A percentile compares a stretch with the other conserved stretches of the same genome.
These are phyloP conservation scores for Arthrinium puccinioides DNA, from an alignment of 2,329 filamentous ascomycete genomes.

Conservation along the genomic window DNA sequence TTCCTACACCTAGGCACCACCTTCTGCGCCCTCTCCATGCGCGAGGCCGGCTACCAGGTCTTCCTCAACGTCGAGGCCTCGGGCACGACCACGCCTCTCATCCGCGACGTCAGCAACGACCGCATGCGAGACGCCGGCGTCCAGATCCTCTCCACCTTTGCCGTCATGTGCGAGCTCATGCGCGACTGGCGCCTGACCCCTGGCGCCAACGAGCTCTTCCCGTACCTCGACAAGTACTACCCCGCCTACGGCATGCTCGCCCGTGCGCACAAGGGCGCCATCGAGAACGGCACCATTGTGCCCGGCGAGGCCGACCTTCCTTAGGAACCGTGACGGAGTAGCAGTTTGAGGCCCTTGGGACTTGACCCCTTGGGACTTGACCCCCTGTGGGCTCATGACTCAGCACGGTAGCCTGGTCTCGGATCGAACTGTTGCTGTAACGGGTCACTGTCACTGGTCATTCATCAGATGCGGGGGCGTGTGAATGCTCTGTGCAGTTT, in stretches of 20 bases:
- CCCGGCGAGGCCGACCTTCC: conserved; percentile 40
- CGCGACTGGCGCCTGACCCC: conserved; percentile 56
- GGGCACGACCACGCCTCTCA: conserved; percentile 55
- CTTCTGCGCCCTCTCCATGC: conserved; percentile 66
- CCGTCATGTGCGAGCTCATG: conserved; percentile 62
- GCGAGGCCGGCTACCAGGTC: conserved; percentile 64
- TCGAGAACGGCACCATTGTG: conserved; percentile 50
- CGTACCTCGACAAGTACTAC: conserved; percentile 57
- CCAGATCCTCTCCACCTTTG: conserved; percentile 54
- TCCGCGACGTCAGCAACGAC: conserved; percentile 57
- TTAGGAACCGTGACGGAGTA: no score
- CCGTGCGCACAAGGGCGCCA: conserved; percentile 51
- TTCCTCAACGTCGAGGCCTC: conserved; percentile 67
- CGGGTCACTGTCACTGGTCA: no score
- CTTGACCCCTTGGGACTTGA: no score
- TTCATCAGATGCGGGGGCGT: no score
- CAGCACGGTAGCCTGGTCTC: no score
- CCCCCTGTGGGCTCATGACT: no score
- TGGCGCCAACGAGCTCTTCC: conserved; percentile 49
- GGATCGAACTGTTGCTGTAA: no score
- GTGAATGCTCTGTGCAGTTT: no score
- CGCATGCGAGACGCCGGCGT: conserved; percentile 63
- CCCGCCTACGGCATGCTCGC: conserved; percentile 60
- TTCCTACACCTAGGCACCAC: conserved; percentile 48
- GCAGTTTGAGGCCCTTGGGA: no score